These are phyloP conservation scores for Fraxinus pennsylvanica DNA, from an alignment of 257 asterid genomes.

Conservation along the genomic window DNA sequence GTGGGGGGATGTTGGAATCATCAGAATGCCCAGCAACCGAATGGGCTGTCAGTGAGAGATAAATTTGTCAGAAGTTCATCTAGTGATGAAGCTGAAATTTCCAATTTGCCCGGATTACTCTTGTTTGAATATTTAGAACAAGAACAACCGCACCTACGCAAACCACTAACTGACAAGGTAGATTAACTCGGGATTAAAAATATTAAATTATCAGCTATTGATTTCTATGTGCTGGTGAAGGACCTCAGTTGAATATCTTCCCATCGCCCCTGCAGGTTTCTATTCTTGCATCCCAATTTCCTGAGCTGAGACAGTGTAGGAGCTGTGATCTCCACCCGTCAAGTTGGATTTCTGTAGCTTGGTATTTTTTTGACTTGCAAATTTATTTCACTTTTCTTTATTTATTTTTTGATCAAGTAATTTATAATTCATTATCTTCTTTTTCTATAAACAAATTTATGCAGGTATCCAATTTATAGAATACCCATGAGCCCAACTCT, in stretches of 20 bases:
- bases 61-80: conserved; percentile 35
- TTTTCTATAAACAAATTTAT: conserved; percentile 26
- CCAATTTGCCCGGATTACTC: conserved; percentile 40
- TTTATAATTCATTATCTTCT: conserved; percentile 14
- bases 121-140: conserved; percentile 62
- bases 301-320: conserved; percentile 58
- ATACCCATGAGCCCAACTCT: conserved; percentile 54
- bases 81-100: conserved; percentile 40
- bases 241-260: conserved; percentile 26
- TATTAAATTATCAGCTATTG: conserved; percentile 6
- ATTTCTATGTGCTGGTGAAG: conserved; percentile 21
- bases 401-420: neutral
- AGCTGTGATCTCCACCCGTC: conserved; percentile 83
- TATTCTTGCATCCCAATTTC: conserved; percentile 52
- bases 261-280: conserved; percentile 50
- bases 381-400: conserved; percentile 4
- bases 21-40: conserved; percentile 28
- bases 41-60: conserved; percentile 37
- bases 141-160: conserved; percentile 65
- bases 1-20: conserved; percentile 17
- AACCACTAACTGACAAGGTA: conserved; percentile 74
- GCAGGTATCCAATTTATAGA: conserved; percentile 78
- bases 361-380: conserved; percentile 44
- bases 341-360: conserved; percentile 90
- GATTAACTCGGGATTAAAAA: conserved; percentile 2